Evolutionary conservation across 2,329 filamentous ascomycete genomes (phyloP).

Genomic region (Ciborinia camelliae): DNA sequence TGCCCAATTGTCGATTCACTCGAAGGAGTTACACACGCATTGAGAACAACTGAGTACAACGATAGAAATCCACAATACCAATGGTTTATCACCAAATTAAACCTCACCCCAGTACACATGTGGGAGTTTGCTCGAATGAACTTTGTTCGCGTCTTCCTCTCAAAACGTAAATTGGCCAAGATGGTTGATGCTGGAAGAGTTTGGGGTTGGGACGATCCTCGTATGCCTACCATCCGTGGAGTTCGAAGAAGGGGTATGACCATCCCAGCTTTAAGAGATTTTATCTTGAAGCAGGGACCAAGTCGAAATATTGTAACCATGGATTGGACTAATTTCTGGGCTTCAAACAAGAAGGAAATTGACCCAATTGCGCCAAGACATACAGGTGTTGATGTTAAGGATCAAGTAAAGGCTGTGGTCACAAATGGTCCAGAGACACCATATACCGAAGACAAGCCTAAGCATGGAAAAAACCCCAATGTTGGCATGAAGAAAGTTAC

Average conservation of each 20-base stretch:
- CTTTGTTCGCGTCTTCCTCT: constrained; percentile 78
- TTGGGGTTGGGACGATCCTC: constrained; percentile 82
- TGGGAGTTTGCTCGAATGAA: constrained; percentile 85
- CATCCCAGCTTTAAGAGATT: constrained; percentile 73
- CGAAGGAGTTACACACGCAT: constrained; percentile 79
- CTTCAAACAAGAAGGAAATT: constrained; percentile 74
- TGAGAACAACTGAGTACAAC: constrained; percentile 82
- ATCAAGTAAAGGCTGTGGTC: constrained; percentile 67
- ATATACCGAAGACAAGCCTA: constrained; percentile 71
- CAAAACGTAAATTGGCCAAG: constrained; percentile 82
- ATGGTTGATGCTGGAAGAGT: constrained; percentile 74
- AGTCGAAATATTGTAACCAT: constrained; percentile 80
- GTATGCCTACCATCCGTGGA: constrained; percentile 81
- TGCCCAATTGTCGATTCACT: constrained; percentile 77
- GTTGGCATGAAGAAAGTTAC: constrained; percentile 83
- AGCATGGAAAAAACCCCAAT: constrained; percentile 84
- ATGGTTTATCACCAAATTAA: constrained; percentile 75
- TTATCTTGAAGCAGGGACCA: constrained; percentile 80
- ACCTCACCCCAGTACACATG: constrained; percentile 73
- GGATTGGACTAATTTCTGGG: constrained; percentile 75
- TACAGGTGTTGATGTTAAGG: constrained; percentile 68
- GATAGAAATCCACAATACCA: constrained; percentile 84
- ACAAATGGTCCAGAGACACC: constrained; percentile 61
- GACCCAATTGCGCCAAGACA: constrained; percentile 72
- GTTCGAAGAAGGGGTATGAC: constrained; percentile 77